A percentile compares a stretch with the other conserved stretches of the same genome.
phyloP scores from a whole-genome alignment of 257 asterid species.

The Hygrophila difformis region DNA sequence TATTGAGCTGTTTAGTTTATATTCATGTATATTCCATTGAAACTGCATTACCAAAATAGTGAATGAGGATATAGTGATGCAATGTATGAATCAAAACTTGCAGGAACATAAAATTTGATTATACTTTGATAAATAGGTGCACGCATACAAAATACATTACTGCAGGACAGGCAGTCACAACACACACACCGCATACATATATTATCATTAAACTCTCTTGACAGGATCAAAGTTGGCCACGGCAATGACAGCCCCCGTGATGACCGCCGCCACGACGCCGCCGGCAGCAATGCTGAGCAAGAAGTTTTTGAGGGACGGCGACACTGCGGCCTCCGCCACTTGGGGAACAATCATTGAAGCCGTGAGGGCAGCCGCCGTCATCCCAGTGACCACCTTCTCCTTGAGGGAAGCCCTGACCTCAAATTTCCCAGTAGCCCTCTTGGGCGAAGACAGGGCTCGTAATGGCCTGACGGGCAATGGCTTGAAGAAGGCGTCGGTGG shows the following conservation, averaged over 20 bases:
- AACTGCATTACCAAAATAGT: no score
- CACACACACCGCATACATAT: no score
- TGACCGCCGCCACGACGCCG: conserved; percentile 36
- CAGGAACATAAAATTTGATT: no score
- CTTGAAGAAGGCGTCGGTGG: conserved; percentile 20
- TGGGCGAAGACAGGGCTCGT: conserved; percentile 7
- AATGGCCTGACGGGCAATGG: conserved; percentile 50
- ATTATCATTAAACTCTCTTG: conserved; percentile 30
- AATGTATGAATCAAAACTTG: no score
- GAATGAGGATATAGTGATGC: no score
- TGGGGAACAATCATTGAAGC: conserved; percentile 54
- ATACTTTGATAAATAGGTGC: no score
- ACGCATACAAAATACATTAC: no score
- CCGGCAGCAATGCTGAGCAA: conserved; percentile 66
- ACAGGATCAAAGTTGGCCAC: conserved; percentile 72
- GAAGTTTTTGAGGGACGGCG: conserved; percentile 64
- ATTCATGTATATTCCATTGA: no score
- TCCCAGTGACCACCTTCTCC: conserved; percentile 49
- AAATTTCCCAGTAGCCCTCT: conserved; percentile 26
- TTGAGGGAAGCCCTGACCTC: conserved; percentile 45
- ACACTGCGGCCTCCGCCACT: conserved; percentile 52
- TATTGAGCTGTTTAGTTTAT: no score
- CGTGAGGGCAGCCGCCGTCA: conserved; percentile 56
- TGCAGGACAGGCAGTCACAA: no score
- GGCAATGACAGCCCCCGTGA: conserved; percentile 43